These are phyloP conservation scores for Venturia aucupariae DNA, from an alignment of 2,329 filamentous ascomycete species.

Conservation along the genomic window DNA sequence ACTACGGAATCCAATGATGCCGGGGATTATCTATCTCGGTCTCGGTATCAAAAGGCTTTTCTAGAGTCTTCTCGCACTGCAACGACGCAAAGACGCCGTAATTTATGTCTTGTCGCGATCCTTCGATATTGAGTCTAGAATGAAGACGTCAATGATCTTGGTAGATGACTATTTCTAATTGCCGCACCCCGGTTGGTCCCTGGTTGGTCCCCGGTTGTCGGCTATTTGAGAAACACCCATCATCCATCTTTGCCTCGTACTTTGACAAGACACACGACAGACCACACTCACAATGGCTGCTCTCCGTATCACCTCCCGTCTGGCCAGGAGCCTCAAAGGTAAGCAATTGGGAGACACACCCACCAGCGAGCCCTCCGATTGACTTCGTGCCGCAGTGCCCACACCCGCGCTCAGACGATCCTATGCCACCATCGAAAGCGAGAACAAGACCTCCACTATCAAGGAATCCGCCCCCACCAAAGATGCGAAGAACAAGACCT, in stretches of 20 bases:
- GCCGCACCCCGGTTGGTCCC: no score
- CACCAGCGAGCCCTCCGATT: neutral
- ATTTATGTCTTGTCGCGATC: neutral
- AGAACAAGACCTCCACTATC: slow-evolving; percentile 50
- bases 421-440: slow-evolving; percentile 22
- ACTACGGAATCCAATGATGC: no score
- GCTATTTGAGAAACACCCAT: neutral
- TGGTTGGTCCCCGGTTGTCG: slow-evolving; percentile 1
- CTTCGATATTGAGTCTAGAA: neutral
- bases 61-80: neutral
- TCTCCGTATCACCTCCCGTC: slow-evolving; percentile 16
- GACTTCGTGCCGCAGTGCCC: slow-evolving; percentile 7
- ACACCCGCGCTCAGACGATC: slow-evolving; percentile 5
- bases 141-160: slow-evolving; percentile 2
- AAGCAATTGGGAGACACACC: neutral
- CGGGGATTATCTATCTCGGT: neutral
- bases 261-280: neutral
- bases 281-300: slow-evolving; percentile 16
- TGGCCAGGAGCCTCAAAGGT: slow-evolving; percentile 14
- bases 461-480: slow-evolving; percentile 50
- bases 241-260: neutral
- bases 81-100: neutral
- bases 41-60: neutral
- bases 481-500: slow-evolving; percentile 70
- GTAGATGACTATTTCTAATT: neutral